Evolutionary conservation across 345 rosid species (phyloP), one percentile per base, ranked within the genome.

Genomic region (Aegle marmelos): DNA sequence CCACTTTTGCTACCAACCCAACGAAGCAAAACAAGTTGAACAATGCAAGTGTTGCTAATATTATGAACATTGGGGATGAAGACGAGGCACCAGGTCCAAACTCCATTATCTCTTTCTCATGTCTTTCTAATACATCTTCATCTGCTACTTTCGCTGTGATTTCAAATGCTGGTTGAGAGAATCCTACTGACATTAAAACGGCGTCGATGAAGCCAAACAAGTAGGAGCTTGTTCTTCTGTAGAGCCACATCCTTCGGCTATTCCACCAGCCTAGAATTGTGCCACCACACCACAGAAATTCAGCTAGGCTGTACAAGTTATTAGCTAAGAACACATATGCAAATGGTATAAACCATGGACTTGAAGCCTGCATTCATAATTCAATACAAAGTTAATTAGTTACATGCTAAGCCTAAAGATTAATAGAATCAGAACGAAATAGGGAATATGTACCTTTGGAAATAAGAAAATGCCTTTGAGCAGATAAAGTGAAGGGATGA

Each of bases 191-290:
- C 78, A 77, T 89, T 41, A 82, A 37, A 45, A 89, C 63, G 28
- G 88, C 83, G 76, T 93, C 92, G 0, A 76, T 60, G 84, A 87
- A 82, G 56, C 91, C 95, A 25, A 92, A 89, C 21, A 93, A 80
- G 79, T 86, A 92, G 19, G 98, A 84, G 77, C 86, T 89, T 41
- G 95, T 90, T 83, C 98, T 86, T 78, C 86, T 90, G 41, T 88
- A 95, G 60, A 93, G 86, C 94, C 95, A 91, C 48, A 87, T 87
- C 72, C 95, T 78, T 81, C 89, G 94, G 1, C 90, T 92, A 45
- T 92, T 91, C 93, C 94, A 90, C 98, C 95, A 91, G 27, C 93
- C 93, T 13, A 41, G 84, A 33, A 87, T 24, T 9, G 98, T 91
- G 63, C 98, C 95, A 28, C 86, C 91, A 21, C 80, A 78, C 86